Conservation (phyloP, 2,329 filamentous ascomycete genomes). For the Hymenoscyphus repandus region DNA sequence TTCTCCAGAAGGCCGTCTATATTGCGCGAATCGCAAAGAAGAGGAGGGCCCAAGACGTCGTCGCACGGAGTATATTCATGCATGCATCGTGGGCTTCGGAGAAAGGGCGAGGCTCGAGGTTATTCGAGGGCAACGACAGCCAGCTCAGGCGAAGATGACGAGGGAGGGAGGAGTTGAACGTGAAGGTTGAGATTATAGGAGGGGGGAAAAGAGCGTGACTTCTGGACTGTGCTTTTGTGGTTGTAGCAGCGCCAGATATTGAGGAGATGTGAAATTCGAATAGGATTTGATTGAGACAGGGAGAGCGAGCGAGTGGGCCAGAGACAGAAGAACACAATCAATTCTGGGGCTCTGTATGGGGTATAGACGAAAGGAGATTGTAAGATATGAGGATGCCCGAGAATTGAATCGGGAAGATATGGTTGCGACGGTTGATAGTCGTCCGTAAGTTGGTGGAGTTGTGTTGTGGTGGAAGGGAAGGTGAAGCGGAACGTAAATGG, state of each 20-base stretch:
- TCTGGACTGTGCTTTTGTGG: not conserved
- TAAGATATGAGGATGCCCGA: not conserved
- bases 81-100: slow-evolving; percentile 24
- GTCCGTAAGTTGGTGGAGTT: not conserved
- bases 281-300: too few relatives aligned
- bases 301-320: too few relatives aligned
- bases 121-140: not conserved
- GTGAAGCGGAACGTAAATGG: not conserved
- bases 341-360: too few relatives aligned
- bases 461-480: too few relatives aligned
- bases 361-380: too few relatives aligned
- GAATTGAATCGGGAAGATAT: not conserved
- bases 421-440: not conserved
- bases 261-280: not conserved
- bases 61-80: slow-evolving; percentile 25
- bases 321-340: too few relatives aligned
- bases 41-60: slow-evolving; percentile 12
- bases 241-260: slow-evolving; percentile 3
- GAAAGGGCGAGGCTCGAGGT: not conserved
- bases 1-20: slow-evolving; percentile 17
- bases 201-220: slow-evolving; percentile 2
- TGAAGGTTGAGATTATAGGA: not conserved
- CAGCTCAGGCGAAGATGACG: not conserved
- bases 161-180: not conserved
- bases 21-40: slow-evolving; percentile 17